Evolutionary conservation across 306 rosid genomes (phyloP), one percentile per base, ranked within the genome.

Genomic region (Citrullus colocynthis): DNA sequence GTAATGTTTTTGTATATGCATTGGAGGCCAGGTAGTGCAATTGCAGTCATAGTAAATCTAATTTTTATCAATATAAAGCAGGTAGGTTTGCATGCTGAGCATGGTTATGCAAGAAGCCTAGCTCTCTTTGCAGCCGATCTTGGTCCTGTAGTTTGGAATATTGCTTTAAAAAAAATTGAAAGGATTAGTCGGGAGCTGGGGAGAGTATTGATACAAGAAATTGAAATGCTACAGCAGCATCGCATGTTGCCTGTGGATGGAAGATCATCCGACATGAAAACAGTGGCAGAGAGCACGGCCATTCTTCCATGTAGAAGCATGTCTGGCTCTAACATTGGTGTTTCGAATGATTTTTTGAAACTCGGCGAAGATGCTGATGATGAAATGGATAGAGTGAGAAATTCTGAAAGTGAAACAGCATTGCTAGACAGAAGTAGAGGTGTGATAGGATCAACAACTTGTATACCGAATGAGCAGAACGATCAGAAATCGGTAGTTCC

Each of bases 71-170:
- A 14, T 49, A 72, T 49, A 13, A 77, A 90, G 75, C 88, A 95
- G 98, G 97, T 90, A 62, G 95, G 94, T 66, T 63, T 91, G 44
- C 84, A 83, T 49, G 80, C 79, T 63, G 91, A 89, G 80, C 93
- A 88, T 79, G 86, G 95, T 84, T 94, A 90, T 84, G 90, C 93
- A 6, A 88, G 92, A 86, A 92, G 98, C 83, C 80, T 94, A 59
- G 90, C 97, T 79, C 86, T 79, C 76, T 95, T 95, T 88, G 91
- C 91, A 36, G 87, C 93, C 17, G 92, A 83, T 84, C 97, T 90
- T 77, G 98, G 97, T 72, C 97, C 98, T 14, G 83, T 80, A 85
- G 97, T 81, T 79, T 86, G 97, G 97, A 88, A 90, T 83, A 79
- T 90, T 88, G 98, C 92, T 82, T 87, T 88, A 4, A 86, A 80